These are phyloP conservation scores for Globisporangium nunn DNA, from an alignment of 352 stramenopile species.

Conservation along the genomic window DNA sequence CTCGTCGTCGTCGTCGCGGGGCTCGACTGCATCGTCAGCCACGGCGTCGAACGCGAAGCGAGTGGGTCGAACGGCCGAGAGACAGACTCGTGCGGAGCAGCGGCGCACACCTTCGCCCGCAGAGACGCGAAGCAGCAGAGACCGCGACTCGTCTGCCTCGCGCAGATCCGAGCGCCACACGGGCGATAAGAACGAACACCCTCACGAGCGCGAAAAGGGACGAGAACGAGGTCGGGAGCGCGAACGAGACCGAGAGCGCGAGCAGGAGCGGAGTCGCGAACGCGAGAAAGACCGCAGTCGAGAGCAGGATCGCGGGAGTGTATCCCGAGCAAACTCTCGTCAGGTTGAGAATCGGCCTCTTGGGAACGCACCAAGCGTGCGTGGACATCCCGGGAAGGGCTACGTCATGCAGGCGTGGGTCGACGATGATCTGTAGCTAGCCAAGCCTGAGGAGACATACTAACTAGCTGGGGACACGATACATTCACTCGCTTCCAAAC, in stretches of 20 bases:
- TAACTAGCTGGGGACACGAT: neutral
- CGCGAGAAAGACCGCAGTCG: constrained; percentile 3
- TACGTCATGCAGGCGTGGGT: constrained; percentile 68
- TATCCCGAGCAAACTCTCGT: constrained; percentile 9
- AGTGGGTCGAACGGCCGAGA: constrained; percentile 1
- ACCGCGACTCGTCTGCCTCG: neutral
- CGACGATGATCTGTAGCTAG: constrained; percentile 38
- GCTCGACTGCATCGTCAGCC: constrained; percentile 8
- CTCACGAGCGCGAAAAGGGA: constrained; percentile 18
- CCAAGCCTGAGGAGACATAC: neutral
- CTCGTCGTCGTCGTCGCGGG: constrained; percentile 14
- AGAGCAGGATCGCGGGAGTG: constrained; percentile 14
- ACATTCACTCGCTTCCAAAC: neutral
- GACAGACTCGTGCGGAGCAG: constrained; percentile 12
- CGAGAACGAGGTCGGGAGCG: constrained; percentile 14
- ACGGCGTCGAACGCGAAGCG: constrained; percentile 4
- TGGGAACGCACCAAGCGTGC: constrained; percentile 7
- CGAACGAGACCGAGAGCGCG: constrained; percentile 1
- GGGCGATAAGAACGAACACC: constrained; percentile 13
- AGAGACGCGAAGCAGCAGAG: constrained; percentile 6
- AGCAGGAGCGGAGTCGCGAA: neutral
- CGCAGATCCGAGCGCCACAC: neutral
- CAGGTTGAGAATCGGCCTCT: constrained; percentile 12
- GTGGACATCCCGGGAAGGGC: constrained; percentile 25
- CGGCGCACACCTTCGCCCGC: constrained; percentile 24